These are phyloP conservation scores for Fusarium nisikadoi DNA, from an alignment of 2,329 filamentous ascomycete genomes.

Conservation along the genomic window DNA sequence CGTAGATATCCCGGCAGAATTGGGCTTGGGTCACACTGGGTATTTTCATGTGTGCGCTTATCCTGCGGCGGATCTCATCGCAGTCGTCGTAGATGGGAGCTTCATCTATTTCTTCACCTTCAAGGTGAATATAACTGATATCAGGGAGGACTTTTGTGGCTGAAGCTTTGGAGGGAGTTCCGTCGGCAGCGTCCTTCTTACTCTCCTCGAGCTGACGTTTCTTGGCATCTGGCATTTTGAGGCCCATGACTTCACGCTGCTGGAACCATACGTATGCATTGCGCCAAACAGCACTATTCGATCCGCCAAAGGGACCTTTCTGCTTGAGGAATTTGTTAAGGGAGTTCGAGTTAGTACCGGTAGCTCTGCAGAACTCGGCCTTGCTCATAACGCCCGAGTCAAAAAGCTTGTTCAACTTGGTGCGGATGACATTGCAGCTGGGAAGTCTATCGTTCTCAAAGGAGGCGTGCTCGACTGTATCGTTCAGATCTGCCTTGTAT, in stretches of 20 bases:
- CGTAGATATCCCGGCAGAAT: conserved; percentile 1
- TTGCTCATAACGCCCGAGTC: not conserved
- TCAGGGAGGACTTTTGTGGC: not conserved
- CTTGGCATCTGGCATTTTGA: conserved; percentile 11
- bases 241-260: not conserved
- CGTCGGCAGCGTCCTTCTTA: not conserved
- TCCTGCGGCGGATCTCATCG: conserved; percentile 15
- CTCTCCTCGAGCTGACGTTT: not conserved
- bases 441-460: not conserved
- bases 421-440: not conserved
- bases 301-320: not conserved
- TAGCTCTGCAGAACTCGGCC: not conserved
- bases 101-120: not conserved
- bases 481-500: not conserved
- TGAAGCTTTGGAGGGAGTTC: not conserved
- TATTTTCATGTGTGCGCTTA: conserved; percentile 4
- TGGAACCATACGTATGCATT: conserved; percentile 13
- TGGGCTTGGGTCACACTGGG: conserved; percentile 2
- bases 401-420: conserved; percentile 13
- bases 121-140: not conserved
- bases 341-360: conserved; percentile 1
- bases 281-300: not conserved
- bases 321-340: not conserved
- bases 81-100: conserved; percentile 6
- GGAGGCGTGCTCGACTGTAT: not conserved